These are phyloP conservation scores for Ramaria sp. DNA, from an alignment of 768 basidiomycete genomes.

Conservation along the genomic window DNA sequence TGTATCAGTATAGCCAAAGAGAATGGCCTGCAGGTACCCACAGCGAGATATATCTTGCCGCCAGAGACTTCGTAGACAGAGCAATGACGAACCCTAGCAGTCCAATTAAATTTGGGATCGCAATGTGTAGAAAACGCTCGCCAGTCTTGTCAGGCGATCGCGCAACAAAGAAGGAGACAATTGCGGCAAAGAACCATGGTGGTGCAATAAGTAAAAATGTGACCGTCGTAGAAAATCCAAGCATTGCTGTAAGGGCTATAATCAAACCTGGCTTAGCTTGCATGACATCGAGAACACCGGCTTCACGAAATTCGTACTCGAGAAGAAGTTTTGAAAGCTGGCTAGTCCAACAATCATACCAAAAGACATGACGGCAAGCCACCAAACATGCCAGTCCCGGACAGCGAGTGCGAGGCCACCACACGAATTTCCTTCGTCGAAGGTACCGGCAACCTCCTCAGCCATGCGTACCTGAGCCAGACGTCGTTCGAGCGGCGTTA, in stretches of 20 bases:
- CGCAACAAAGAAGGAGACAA: slow-evolving; percentile 35
- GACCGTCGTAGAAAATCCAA: slow-evolving; percentile 52
- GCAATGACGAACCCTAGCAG: slow-evolving; percentile 8
- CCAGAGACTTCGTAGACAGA: background rate
- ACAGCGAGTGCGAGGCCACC: slow-evolving; percentile 49
- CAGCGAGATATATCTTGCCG: slow-evolving; percentile 30
- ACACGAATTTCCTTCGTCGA: slow-evolving; percentile 30
- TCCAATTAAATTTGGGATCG: background rate
- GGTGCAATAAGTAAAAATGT: slow-evolving; percentile 71
- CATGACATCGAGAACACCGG: background rate
- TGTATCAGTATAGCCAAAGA: background rate
- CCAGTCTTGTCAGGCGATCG: slow-evolving; percentile 26
- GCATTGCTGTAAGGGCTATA: slow-evolving; percentile 62
- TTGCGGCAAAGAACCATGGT: slow-evolving; percentile 57
- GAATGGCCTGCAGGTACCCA: slow-evolving; percentile 20
- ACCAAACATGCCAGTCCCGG: slow-evolving; percentile 79
- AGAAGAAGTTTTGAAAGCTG: slow-evolving; percentile 24
- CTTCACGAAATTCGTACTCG: slow-evolving; percentile 2
- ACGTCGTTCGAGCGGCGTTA: slow-evolving; percentile 36
- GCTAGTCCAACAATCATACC: slow-evolving; percentile 16
- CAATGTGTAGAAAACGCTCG: slow-evolving; percentile 10
- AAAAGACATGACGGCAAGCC: slow-evolving; percentile 54
- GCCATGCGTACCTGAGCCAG: slow-evolving; percentile 58
- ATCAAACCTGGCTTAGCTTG: slow-evolving; percentile 37
- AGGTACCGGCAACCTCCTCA: slow-evolving; percentile 47